Conservation (phyloP, 78 protist species). For the Goniomonas avonlea region DNA sequence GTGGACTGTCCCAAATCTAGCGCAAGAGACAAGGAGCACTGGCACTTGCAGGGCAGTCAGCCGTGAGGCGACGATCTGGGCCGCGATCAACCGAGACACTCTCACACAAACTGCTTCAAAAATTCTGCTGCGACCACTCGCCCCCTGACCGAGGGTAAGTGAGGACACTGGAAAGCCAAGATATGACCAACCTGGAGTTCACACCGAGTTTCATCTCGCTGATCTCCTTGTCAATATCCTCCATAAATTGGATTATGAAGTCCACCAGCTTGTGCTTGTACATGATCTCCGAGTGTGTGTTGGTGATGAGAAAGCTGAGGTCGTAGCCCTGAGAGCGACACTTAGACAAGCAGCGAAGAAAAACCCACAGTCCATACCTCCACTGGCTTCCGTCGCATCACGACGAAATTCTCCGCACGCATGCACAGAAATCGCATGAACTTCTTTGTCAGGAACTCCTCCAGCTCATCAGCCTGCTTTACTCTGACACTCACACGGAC, state of each 20-base stretch:
- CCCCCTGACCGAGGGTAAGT: too few relatives aligned
- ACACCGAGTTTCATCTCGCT: slow-evolving; percentile 76
- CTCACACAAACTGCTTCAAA: not conserved
- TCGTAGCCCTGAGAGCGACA: too few relatives aligned
- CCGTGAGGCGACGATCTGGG: not conserved
- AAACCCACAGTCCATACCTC: too few relatives aligned
- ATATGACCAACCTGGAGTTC: too few relatives aligned
- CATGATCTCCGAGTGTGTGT: slow-evolving; percentile 88
- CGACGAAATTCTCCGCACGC: slow-evolving; percentile 91
- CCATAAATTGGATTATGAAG: slow-evolving; percentile 90
- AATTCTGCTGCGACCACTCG: slow-evolving; percentile 1
- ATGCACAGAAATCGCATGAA: slow-evolving; percentile 85
- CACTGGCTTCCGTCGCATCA: slow-evolving; percentile 87
- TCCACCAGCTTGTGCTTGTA: slow-evolving; percentile 90
- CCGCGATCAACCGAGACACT: not conserved
- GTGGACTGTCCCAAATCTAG: not conserved
- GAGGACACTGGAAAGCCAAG: too few relatives aligned
- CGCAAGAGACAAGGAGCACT: not conserved
- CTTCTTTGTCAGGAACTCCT: slow-evolving; percentile 71
- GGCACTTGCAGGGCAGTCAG: not conserved
- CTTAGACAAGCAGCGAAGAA: too few relatives aligned
- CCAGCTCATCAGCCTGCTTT: slow-evolving; percentile 87
- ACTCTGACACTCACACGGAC: slow-evolving; percentile 84
- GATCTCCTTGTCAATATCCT: slow-evolving; percentile 92
- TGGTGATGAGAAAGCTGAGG: slow-evolving; percentile 90